phyloP scores from a whole-genome alignment of 345 rosid species.

The Cardamine occulta region DNA sequence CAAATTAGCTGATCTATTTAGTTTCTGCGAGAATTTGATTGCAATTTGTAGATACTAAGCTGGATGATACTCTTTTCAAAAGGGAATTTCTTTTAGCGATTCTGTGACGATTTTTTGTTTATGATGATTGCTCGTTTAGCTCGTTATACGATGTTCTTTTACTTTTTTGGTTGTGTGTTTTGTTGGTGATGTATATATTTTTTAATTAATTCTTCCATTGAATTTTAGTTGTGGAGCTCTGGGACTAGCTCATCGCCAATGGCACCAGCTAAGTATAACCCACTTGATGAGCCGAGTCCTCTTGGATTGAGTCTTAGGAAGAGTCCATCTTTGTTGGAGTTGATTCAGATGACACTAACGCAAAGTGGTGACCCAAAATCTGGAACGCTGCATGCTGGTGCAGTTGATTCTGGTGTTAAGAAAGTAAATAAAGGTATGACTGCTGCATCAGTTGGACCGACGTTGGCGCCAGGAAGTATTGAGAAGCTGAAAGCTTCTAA shows the following conservation, averaged over 20 bases:
- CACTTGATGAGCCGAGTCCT: constrained; percentile 96
- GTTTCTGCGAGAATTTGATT: not conserved
- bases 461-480: constrained; percentile 34
- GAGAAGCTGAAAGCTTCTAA: constrained; percentile 98
- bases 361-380: constrained; percentile 52
- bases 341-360: constrained; percentile 89
- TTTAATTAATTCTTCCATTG: constrained; percentile 10
- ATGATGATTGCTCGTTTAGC: constrained; percentile 13
- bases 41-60: not conserved
- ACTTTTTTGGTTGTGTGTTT: not conserved
- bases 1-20: constrained; percentile 42
- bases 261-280: constrained; percentile 70
- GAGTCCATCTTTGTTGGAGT: constrained; percentile 92
- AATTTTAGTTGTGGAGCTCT: constrained; percentile 57
- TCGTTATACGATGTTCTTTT: constrained; percentile 9
- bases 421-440: constrained; percentile 55
- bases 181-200: not conserved
- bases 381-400: constrained; percentile 35
- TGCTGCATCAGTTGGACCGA: constrained; percentile 32
- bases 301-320: constrained; percentile 87
- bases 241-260: constrained; percentile 58
- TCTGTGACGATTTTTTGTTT: not conserved
- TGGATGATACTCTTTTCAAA: not conserved
- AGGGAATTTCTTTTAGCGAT: not conserved
- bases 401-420: constrained; percentile 45